Evolutionary conservation across 805 yeast genomes (phyloP), one percentile per base, ranked within the genome.

Genomic region (Wickerhamiella bombiphila): DNA sequence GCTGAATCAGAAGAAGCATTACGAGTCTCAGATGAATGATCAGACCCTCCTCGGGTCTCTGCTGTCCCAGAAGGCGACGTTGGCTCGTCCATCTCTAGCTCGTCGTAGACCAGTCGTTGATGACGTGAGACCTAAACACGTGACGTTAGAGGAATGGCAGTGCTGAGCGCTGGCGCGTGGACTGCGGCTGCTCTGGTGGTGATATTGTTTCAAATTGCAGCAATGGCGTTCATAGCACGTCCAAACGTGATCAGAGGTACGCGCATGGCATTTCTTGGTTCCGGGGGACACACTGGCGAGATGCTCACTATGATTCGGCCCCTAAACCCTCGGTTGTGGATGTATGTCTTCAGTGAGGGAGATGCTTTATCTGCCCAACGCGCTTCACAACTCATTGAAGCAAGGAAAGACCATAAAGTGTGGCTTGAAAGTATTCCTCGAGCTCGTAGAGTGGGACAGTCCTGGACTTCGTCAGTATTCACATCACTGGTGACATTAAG

Each of bases 231-330:
- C 17, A 11, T 29, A 8, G 7, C 18, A 17, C 32, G 9, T 8
- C 16, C 16, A 11, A 13, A 11, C 9, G 9, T 9, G 8, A 17
- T 8, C n/a, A 8, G 8, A 29, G 16, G 16, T 8, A 14, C 9
- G 17, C 9, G 16, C 8, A 66, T 80, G 69, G 61, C 80, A 0
- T 65, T 83, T n/a, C 59, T 88, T 8, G 97, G 97, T 0, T 83
- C 95, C 0, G 98, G 98, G 2, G 97, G 96, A 2, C 97, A 85
- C 51, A 85, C 96, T 0, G 96, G 95, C 1, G 96, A 88, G 56
- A 82, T 88, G 93, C 55, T 86, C n/a, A 62, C 86, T 19, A 62
- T 88, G 14, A 54, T 82, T 7, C 43, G 53, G 3, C 54, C 55
- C 35, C 56, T 29, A 14, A 29, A 14, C 7, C 32, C 32, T 11